Evolutionary conservation across 108 stramenopile species (phyloP).

Genomic region (Cyclotella sp.): DNA sequence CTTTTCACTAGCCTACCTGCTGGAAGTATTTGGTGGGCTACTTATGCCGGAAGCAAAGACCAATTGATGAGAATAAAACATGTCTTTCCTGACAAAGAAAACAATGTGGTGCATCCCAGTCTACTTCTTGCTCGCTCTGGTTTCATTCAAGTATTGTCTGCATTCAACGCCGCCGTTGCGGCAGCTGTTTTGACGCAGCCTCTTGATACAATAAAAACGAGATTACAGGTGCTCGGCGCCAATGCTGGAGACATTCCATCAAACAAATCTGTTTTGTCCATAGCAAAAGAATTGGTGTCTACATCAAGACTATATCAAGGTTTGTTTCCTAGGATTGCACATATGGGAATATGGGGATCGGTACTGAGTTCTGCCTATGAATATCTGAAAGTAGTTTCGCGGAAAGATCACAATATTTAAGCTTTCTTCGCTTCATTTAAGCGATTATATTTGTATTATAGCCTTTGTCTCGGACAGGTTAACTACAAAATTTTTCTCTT

Average conservation of each 20-base stretch:
- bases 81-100: conserved; percentile 4
- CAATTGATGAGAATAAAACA: conserved; percentile 30
- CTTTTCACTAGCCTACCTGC: conserved; percentile 59
- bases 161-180: conserved; percentile 52
- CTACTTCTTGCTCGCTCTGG: conserved; percentile 34
- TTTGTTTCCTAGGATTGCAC: conserved; percentile 47
- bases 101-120: background rate
- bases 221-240: conserved; percentile 44
- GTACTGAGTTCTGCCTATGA: conserved; percentile 54
- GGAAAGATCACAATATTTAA: conserved; percentile 43
- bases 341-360: conserved; percentile 61
- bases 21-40: conserved; percentile 64
- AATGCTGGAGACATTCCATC: background rate
- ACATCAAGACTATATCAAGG: conserved; percentile 51
- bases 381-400: conserved; percentile 47
- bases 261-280: conserved; percentile 19
- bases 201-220: conserved; percentile 58
- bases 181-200: conserved; percentile 55
- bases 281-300: conserved; percentile 51
- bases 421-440: background rate
- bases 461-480: too few relatives aligned
- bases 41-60: conserved; percentile 54
- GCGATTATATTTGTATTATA: background rate
- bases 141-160: conserved; percentile 50
- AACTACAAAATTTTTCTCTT: too few relatives aligned